Base-by-base conservation (phyloP, 306 rosid species). In the Elaeagnus macrophylla region DNA sequence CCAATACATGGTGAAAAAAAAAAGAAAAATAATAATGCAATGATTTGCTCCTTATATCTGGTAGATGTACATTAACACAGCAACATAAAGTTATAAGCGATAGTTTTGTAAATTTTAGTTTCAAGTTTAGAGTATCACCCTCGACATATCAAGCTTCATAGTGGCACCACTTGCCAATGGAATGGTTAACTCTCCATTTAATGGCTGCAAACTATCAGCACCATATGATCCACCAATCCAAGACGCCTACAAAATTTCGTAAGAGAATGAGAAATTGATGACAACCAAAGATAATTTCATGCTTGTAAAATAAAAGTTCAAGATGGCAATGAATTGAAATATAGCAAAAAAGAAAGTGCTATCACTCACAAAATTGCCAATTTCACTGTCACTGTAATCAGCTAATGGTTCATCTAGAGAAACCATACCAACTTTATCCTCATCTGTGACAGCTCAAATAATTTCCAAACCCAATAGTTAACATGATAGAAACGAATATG, bases 191-290 rank as follows among this genome's bases (percentile, higher is more conserved):
- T 80, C 79, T 72, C 99, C 96, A 60, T 80, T 75, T 62, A 80
- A 53, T 52, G 79, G 72, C 77, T 80, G 80, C 49, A 46, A 36
- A 54, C 73, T 37, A 76, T 84, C 82, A 37, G 69, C 57, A 57
- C 51, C 55, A 77, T 93, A 93, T 54, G 93, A 80, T 67, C 99
- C 99, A 56, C 82, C 89, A 63, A 93, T 77, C 86, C 79, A 73
- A 64, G 94, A 84, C 59, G 89, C 89, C 99, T 91, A 65, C 48
- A 64, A 43, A 51, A 11, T 45, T 42, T 6, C 50, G 59, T 56
- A 51, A 60, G 10, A 61, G 18, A 68, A 36, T 20, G 13, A 12
- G 14, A 45, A 4, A 1, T 2, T 20, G 32, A 20, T 20, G 3
- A 20, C 2, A 20, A 20, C 32, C 32, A 20, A 20, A 20, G 32